Base-by-base conservation (phyloP, 495 filamentous ascomycete species). In the Diplogelasinospora grovesii region DNA sequence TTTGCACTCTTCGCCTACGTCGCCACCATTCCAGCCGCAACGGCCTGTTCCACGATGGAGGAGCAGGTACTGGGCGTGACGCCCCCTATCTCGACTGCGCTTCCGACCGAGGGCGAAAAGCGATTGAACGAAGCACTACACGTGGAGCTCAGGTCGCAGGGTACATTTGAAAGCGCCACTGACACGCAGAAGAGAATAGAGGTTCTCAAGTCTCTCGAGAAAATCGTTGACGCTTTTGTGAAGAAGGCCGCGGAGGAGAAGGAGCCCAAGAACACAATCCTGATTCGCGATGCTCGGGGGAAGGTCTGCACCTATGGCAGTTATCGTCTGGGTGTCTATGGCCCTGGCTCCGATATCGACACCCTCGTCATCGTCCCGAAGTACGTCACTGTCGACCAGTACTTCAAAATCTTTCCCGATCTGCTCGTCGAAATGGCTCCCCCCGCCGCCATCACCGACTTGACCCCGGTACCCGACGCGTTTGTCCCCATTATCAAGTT, bases 401-500 rank as follows among this genome's bases (percentile, higher is more conserved):
- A 95, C 63, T 98, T 98, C 65, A 63, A 83, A 20, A 71, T 85
- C 51, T 90, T 97, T 52, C 90, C 89, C 36, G 63, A 74, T 5
- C 63, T 89, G 27, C 77, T 98, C 5, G 58, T 78, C 43, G 71
- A 81, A 50, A 77, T 92, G 73, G 80, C 83, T 0, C 74, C 81
- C 4, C 64, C 74, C 13, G 85, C 80, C 5, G 82, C 87, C 24
- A 86, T 96, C 43, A 79, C 83, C 29, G 85, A 92, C 60, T 76
- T 97, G 52, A 89, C 83, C 4, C 77, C 82, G 0, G 90, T 96
- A 20, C 81, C 81, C 11, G 90, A 94, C 46, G 86, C 89, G 3
- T 90, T 84, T 50, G 89, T 95, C 5, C 92, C 92, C 22, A 89
- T 97, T 58, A 97, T 98, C 59, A 97, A 95, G 55, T 81, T 97